Evolutionary conservation across 2,329 filamentous ascomycete species (phyloP), one percentile per base, ranked within the genome.

Genomic region (Scolecobasidium constrictum): DNA sequence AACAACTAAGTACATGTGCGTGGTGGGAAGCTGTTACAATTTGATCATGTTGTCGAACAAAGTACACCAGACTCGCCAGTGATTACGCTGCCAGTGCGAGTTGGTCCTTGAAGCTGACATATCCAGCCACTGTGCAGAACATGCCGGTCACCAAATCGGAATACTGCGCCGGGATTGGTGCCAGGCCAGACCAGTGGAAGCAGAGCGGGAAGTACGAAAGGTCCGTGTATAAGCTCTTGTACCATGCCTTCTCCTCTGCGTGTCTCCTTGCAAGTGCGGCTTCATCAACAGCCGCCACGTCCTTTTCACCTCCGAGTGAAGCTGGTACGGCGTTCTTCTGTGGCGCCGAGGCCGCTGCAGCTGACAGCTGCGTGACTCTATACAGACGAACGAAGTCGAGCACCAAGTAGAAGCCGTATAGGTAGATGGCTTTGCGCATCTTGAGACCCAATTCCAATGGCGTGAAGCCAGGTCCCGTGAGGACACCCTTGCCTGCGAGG

Each of bases 381-480:
- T 31, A 31, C 9, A 36, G 34, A 18, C 34, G 34, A 18, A 18
- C 34, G 16, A 36, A 36, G 34, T 36, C 34, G 7, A 36, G 16
- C 7, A 36, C 34, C 9, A 36, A 17, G 34, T 36, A 36, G 7
- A 18, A n/a, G 13, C 34, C 34, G 17, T 15, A 36, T 11, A 36
- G 13, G 7, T 15, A 36, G 11, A 36, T 36, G 13, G 34, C 34
- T 7, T 11, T 7, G 16, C 34, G 34, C 34, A 36, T n/a, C 34
- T 36, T 36, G 7, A 17, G 13, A 9, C 34, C 34, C 13, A 36
- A 15, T 17, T 36, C 13, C 9, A 15, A 7, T 7, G 34, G 34
- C 34, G 34, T 36, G 34, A n/a, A 66, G 34, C 34, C 34, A 31
- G 26, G 9, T 7, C 26, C 26, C 9, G 7, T 9, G 11, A 36